Conservation (phyloP, 768 basidiomycete species). For the Leccinum longicurvipes region DNA sequence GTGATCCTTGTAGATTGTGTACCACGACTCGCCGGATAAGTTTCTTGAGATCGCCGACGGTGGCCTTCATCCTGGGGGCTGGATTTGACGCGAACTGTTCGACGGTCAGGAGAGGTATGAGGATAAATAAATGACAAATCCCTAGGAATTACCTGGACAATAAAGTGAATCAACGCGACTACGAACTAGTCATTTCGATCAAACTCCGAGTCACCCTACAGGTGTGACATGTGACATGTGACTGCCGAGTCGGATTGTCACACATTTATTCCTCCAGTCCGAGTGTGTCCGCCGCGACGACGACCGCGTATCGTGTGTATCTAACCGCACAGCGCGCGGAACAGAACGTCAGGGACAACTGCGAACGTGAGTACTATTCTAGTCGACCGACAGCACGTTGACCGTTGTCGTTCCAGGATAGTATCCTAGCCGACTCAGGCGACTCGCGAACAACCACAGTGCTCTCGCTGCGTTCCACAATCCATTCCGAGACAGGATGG, state of each 20-base stretch:
- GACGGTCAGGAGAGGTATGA: constrained; percentile 5
- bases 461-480: constrained; percentile 82
- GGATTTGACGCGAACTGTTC: constrained; percentile 89
- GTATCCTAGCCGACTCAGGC: constrained; percentile 81
- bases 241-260: too few relatives aligned
- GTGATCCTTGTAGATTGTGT: constrained; percentile 94
- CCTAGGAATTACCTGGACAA: constrained; percentile 83
- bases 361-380: constrained; percentile 56
- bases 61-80: constrained; percentile 92
- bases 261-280: constrained; percentile 27
- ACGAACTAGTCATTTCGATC: constrained; percentile 44
- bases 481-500: constrained; percentile 82
- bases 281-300: constrained; percentile 16
- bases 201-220: constrained; percentile 25
- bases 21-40: constrained; percentile 94
- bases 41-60: constrained; percentile 95
- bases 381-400: constrained; percentile 2
- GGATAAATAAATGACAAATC: constrained; percentile 42
- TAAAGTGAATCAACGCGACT: neutral
- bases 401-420: constrained; percentile 49
- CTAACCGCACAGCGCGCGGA: constrained; percentile 21
- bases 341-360: constrained; percentile 64
- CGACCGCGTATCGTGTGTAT: constrained; percentile 26
- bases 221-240: constrained; percentile 17
- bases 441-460: constrained; percentile 80